Base-by-base conservation (phyloP, 805 yeast species). In the Lachancea quebecensis region DNA sequence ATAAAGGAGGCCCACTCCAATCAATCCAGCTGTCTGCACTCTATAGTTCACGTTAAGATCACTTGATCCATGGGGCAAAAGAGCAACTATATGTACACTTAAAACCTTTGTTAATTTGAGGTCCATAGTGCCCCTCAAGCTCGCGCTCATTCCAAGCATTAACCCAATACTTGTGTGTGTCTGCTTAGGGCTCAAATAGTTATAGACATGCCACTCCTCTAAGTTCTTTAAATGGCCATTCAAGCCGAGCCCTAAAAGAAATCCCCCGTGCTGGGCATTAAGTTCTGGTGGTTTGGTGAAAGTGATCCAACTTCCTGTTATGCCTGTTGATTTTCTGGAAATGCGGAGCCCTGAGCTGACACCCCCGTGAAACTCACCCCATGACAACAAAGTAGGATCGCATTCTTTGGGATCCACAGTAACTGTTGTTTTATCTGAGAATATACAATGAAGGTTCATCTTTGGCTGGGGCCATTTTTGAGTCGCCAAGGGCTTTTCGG, bases 131-230 rank as follows among this genome's bases (percentile, higher is more conserved):
- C 97, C 90, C 52, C 72, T 72, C 47, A 81, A 69, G 64, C 96
- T 86, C 0, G 96, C 96, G 15, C 96, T 80, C 87, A 91, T 83
- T 1, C 99, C 99, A 14, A 93, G 65, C 31, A 93, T 67, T 38
- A 93, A 69, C 0, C 97, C 98, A 31, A 89, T 81, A 61, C 95
- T 86, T 0, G 95, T 86, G 35, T 75, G 75, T 3, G 83, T 77
- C 56, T 86, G 88, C 52, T 93, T 90, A 0, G 96, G 95, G 0
- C 96, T 95, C 43, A 93, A 67, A 53, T 88, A 89, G 58, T 91
- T 90, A 62, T 88, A 93, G 28, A 91, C 85, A 59, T 90, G 96
- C 97, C 98, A 93, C 62, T 93, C 96, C 57, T 91, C 98, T 21
- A 93, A 66, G 35, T 74, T 72, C 46, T 76, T 79, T 55, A 93